Percentiles rank a stretch among this genome's conserved stretches.
Conservation (phyloP, 2,329 filamentous ascomycete species). For the Trichoderma koningiopsis region DNA sequence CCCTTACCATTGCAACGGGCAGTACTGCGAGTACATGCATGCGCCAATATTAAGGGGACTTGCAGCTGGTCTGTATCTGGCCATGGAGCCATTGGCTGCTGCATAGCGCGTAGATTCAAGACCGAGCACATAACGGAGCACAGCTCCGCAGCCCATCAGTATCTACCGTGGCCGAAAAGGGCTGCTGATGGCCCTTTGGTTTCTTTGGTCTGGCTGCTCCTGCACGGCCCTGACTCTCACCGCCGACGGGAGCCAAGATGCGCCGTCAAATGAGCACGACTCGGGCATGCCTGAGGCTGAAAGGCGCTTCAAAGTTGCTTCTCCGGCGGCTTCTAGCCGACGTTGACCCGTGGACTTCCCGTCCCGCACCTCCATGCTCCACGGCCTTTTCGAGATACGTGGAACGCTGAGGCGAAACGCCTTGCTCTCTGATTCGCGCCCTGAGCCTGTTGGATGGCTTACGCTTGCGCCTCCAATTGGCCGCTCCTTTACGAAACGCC, state of each 20-base stretch:
- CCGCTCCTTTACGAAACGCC: constrained; percentile 2
- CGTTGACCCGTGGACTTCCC: constrained; percentile 13
- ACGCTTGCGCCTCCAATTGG: neutral
- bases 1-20: neutral
- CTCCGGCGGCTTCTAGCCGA: neutral
- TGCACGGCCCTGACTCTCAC: constrained; percentile 14
- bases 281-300: constrained; percentile 6
- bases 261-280: neutral
- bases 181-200: neutral
- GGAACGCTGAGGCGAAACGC: neutral
- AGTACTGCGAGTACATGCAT: neutral
- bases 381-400: neutral
- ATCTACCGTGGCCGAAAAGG: neutral
- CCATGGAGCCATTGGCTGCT: neutral
- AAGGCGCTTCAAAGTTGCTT: neutral
- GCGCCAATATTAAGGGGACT: neutral
- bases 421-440: neutral
- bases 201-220: neutral
- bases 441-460: neutral
- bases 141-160: neutral
- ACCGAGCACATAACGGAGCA: constrained; percentile 8
- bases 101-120: neutral
- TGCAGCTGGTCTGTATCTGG: neutral
- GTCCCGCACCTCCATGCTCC: neutral
- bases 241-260: constrained; percentile 3